Conservation (phyloP, 192 early-diverging fungal species). For the Geosiphon pyriformis region DNA sequence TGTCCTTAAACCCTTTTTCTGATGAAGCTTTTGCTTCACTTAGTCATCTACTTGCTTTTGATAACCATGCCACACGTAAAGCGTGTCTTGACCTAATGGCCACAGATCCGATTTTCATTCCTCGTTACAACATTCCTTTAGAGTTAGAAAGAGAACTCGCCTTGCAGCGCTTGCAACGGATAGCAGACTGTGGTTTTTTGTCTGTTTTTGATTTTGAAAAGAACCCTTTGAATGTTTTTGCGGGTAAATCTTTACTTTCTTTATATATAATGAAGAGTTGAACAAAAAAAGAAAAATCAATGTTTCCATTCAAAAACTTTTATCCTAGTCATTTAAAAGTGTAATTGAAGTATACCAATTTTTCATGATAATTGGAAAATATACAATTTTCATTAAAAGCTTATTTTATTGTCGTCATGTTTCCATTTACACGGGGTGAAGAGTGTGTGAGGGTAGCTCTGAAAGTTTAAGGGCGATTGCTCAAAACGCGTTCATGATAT, state of each 20-base stretch:
- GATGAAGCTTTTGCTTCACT: no score
- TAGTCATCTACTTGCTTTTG: constrained; percentile 43
- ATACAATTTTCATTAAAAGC: no score
- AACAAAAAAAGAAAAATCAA: no score
- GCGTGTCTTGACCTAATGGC: constrained; percentile 44
- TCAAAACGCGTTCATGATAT: not conserved
- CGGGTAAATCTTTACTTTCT: constrained; percentile 40
- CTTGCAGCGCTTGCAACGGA: constrained; percentile 43
- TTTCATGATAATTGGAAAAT: no score
- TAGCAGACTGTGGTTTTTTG: constrained; percentile 51
- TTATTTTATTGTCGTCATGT: no score
- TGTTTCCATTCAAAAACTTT: no score
- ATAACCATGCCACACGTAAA: constrained; percentile 53
- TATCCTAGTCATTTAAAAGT: no score
- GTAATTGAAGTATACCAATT: no score
- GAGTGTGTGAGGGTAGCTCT: no score
- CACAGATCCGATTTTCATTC: constrained; percentile 51
- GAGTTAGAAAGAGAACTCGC: constrained; percentile 61
- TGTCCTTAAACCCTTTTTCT: no score
- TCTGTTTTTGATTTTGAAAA: constrained; percentile 65
- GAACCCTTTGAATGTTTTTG: constrained; percentile 61
- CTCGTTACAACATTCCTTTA: constrained; percentile 59
- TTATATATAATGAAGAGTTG: no score
- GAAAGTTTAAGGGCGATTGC: not conserved
- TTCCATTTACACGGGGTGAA: not conserved